A percentile compares a stretch with the other conserved stretches of the same genome.
Evolutionary conservation across 2,329 filamentous ascomycete species (phyloP).

Genomic region (Arthrobotrys conoides): DNA sequence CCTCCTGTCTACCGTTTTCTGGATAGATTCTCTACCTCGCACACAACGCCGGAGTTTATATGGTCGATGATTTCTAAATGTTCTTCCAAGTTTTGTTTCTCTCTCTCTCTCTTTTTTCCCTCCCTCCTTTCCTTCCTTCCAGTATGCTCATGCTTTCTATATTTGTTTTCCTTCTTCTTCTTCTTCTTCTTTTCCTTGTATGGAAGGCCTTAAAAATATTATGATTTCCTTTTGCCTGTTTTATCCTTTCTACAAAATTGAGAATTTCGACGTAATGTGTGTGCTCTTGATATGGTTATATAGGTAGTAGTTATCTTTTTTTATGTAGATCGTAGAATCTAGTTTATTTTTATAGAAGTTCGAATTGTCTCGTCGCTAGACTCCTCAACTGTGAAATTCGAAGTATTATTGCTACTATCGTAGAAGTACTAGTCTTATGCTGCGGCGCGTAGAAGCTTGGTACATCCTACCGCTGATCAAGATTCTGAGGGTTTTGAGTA

Average conservation of each 20-base stretch:
- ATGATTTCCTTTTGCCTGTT: conserved; percentile 35
- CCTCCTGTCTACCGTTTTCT: conserved; percentile 52
- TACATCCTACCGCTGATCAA: too few relatives aligned
- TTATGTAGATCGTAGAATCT: conserved; percentile 6
- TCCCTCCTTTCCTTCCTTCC: not conserved
- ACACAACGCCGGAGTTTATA: conserved; percentile 60
- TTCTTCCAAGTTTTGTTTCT: conserved; percentile 19
- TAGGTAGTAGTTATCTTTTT: conserved; percentile 5
- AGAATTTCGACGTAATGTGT: conserved; percentile 23
- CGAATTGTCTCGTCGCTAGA: too few relatives aligned
- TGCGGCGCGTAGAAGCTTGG: too few relatives aligned
- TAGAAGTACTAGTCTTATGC: too few relatives aligned
- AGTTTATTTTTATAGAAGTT: not conserved
- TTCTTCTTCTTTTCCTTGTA: conserved; percentile 15
- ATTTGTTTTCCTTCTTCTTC: not conserved
- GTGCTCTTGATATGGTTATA: not conserved
- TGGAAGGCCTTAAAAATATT: conserved; percentile 38
- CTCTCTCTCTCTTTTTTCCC: conserved; percentile 7
- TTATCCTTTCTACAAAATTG: conserved; percentile 5
- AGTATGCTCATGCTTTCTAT: not conserved
- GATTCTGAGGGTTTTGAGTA: too few relatives aligned
- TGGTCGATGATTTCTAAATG: conserved; percentile 57
- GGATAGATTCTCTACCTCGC: conserved; percentile 60
- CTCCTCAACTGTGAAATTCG: too few relatives aligned
- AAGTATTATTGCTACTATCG: too few relatives aligned